Evolutionary conservation across 495 filamentous ascomycete genomes (phyloP), one percentile per base, ranked within the genome.

Genomic region (Halenospora varia): DNA sequence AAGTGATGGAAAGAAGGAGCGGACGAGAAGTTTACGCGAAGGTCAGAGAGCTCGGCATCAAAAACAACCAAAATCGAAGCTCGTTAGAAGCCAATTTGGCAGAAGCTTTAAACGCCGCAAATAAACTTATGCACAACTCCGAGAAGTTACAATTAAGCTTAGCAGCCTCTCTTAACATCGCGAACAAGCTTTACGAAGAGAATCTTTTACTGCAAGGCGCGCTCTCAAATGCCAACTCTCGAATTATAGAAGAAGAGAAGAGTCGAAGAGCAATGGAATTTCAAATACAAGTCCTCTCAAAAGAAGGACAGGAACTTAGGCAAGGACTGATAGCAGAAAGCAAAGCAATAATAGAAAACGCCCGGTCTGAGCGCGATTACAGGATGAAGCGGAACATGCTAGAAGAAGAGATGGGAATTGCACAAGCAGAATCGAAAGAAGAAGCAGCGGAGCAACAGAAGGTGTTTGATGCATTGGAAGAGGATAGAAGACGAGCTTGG

Each of bases 371-470:
- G 35, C 25, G 42, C 22, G 19, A 35, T 56, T 35, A 35, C 13
- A 35, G 29, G 46, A 55, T 13, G 44, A 39, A 6, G 25, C 51
- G 39, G 22, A 22, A 18, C 53, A 61, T 57, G 10, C 53, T 29
- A 29, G 29, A 35, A 13, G 51, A 56, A 24, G 52, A 56, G 51
- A 24, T 61, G 6, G 13, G 29, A 35, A 13, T 6, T 6, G 29
- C 29, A 4, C 4, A 35, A 13, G 29, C 29, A 4, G 13, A 35
- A 13, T 35, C 29, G 6, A 13, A 35, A 35, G 13, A 6, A 13
- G 29, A 35, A 35, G 29, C 29, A 13, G 13, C 4, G 4, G 29
- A 35, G 29, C 29, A 6, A 35, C 4, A 4, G 4, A 13, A 13
- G 4, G 29, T 35, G 6, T 6, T 35, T 4, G 6, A 35, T 6